phyloP scores from a whole-genome alignment of 1,284 basidiomycete species.

The Moesziomyces globuligerus region DNA sequence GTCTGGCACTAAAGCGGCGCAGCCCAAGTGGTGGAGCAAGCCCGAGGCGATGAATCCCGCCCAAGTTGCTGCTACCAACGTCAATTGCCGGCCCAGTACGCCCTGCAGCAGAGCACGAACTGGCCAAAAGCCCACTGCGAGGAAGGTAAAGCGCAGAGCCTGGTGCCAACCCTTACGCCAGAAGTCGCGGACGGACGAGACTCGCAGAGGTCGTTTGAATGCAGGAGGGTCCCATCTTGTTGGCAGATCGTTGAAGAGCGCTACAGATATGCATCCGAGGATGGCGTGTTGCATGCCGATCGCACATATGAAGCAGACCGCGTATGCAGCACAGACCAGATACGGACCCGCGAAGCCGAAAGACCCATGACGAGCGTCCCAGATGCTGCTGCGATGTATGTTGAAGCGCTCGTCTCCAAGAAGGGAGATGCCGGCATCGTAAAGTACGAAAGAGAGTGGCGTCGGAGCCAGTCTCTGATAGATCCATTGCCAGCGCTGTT shows the following conservation, averaged over 20 bases:
- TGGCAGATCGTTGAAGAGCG: conserved; percentile 9
- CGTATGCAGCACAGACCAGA: conserved; percentile 15
- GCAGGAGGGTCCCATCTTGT: conserved; percentile 33
- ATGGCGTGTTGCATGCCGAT: conserved; percentile 11
- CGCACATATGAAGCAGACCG: conserved; percentile 5
- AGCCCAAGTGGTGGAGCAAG: conserved; percentile 34
- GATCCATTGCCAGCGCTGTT: conserved; percentile 17
- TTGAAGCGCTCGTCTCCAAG: conserved; percentile 31
- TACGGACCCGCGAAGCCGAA: conserved; percentile 29
- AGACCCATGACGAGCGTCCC: conserved; percentile 11
- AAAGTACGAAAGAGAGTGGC: conserved; percentile 8
- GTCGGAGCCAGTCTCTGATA: background rate
- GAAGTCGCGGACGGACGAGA: conserved; percentile 26
- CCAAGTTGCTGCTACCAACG: conserved; percentile 14
- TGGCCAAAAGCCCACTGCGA: conserved; percentile 28
- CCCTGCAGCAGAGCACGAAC: conserved; percentile 2
- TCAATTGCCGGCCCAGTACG: conserved; percentile 7
- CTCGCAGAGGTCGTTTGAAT: conserved; percentile 8
- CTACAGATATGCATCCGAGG: conserved; percentile 4
- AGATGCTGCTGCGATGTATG: conserved; percentile 23
- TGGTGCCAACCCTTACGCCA: conserved; percentile 48
- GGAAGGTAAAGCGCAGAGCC: conserved; percentile 27
- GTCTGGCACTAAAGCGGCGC: conserved; percentile 13
- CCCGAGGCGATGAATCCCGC: conserved; percentile 35
- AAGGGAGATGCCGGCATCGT: conserved; percentile 22